Base-by-base conservation (phyloP, 495 filamentous ascomycete species). In the Thermochaetoides thermophila region DNA sequence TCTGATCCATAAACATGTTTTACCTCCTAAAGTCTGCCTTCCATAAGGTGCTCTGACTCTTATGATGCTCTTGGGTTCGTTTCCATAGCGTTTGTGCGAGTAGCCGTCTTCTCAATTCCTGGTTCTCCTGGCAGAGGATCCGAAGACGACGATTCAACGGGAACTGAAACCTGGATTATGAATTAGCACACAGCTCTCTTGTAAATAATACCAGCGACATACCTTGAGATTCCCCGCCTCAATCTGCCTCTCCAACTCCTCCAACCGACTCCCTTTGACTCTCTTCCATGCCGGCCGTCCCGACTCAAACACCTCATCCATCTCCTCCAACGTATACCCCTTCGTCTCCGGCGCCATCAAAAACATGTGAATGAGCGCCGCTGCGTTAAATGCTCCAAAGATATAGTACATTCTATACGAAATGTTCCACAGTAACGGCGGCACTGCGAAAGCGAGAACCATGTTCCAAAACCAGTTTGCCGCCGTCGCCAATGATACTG, bases 341-440 rank as follows among this genome's bases (percentile, higher is more conserved):
- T 82, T 84, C 0, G 81, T 85, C 60, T 86, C 81, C 7, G 79
- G 81, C 0, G 84, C 68, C 51, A 67, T 72, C 23, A 84, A 57
- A 42, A 73, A 66, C 52, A 85, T 79, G 60, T 82, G 69, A 20
- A 78, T 42, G 18, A 78, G 66, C 4, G 78, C 81, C 20, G 72
- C 61, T 5, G 74, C 61, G 37, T 86, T 85, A 41, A 84, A 67
- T 8, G 59, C 75, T 24, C 71, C 78, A 49, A 80, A 81, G 48
- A 76, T 63, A 49, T 81, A 75, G 9, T 75, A 64, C 74, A 36
- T 76, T 72, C 44, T 66, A 59, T 25, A 67, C 44, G 31, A 69
- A 45, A 81, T 74, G 7, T 64, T 65, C 24, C 53, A 51, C 7
- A 74, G 45, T 4, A 79, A 49, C 0, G 56, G 56, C 0, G 77